Evolutionary conservation across 2,329 filamentous ascomycete genomes (phyloP), one percentile per base, ranked within the genome.

Genomic region (Coniochaeta prunicola): DNA sequence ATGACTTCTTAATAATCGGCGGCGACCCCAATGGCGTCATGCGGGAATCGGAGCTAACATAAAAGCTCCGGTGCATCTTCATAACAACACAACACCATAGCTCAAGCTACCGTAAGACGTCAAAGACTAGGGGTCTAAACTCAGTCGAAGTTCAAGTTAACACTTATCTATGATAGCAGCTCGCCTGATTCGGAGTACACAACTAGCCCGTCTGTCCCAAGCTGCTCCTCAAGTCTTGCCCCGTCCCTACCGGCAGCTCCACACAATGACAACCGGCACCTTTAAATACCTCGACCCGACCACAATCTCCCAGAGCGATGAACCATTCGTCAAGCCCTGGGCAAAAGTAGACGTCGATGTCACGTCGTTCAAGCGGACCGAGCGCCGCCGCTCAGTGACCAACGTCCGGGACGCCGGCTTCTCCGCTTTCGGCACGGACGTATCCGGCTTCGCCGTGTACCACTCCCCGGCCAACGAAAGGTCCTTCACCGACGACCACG

Each of bases 211-310:
- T 17, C 45, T 7, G 17, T 30, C 45, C 30, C 26, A 3, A 12
- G 2, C 13, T 26, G 53, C 33, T 6, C 2, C 31, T 28, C 17
- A 55, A 13, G 17, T 7, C 17, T n/a, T 36, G 12, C 21, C 15
- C 53, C 53, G 26, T 17, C 53, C 28, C 9, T 31, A 55, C 30
- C 56, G n/a, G 26, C 38, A 48, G 2, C 56, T 57, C 48, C 13
- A 45, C 58, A 66, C 48, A 24, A 64, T 64, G 40, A 69, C 67
- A 10, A 65, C 67, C 17, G 67, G 63, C 42, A 56, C 66, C 2
- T 87, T 88, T 74, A 79, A 79, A 60, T 84, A 88, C 71, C 83
- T 87, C 62, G 85, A 88, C 67, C 74, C 78, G 1, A 65, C 74
- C 1, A 78, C 78, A 24, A 77, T 73, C 53, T 57, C 59, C 19